phyloP scores from a whole-genome alignment of 1,139 yeast genomes.

The Yamadazyma sp. region DNA sequence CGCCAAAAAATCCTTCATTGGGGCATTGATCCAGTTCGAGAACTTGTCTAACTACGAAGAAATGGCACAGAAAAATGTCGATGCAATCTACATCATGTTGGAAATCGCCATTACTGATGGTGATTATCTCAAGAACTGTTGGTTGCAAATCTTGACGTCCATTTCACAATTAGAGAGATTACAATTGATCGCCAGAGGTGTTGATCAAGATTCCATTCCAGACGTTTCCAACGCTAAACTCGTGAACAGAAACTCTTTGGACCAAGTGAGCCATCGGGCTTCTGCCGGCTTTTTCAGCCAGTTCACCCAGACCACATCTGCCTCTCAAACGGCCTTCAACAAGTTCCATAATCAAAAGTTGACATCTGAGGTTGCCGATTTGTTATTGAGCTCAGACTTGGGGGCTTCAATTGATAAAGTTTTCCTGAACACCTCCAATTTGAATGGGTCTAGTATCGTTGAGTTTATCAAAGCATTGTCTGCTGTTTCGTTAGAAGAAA shows the following conservation, averaged over 20 bases:
- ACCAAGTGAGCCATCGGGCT: conserved; percentile 45
- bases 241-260: conserved; percentile 58
- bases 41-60: conserved; percentile 78
- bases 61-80: conserved; percentile 75
- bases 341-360: conserved; percentile 48
- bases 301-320: conserved; percentile 28
- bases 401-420: conserved; percentile 86
- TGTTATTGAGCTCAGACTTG: conserved; percentile 70
- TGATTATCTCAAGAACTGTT: conserved; percentile 62
- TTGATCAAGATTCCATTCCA: conserved; percentile 81
- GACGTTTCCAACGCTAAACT: conserved; percentile 78
- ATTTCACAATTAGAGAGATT: conserved; percentile 90
- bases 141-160: conserved; percentile 82
- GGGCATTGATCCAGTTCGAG: conserved; percentile 86
- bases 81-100: conserved; percentile 72
- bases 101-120: conserved; percentile 83
- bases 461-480: conserved; percentile 86
- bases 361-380: conserved; percentile 39
- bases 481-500: conserved; percentile 86
- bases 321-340: conserved; percentile 44
- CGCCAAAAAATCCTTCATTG: conserved; percentile 85
- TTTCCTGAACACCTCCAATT: conserved; percentile 76
- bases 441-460: conserved; percentile 81
- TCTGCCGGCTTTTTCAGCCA: conserved; percentile 50
- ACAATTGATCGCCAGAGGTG: conserved; percentile 85